Evolutionary conservation across 2,329 filamentous ascomycete genomes (phyloP).

Genomic region (Scedosporium boydii): DNA sequence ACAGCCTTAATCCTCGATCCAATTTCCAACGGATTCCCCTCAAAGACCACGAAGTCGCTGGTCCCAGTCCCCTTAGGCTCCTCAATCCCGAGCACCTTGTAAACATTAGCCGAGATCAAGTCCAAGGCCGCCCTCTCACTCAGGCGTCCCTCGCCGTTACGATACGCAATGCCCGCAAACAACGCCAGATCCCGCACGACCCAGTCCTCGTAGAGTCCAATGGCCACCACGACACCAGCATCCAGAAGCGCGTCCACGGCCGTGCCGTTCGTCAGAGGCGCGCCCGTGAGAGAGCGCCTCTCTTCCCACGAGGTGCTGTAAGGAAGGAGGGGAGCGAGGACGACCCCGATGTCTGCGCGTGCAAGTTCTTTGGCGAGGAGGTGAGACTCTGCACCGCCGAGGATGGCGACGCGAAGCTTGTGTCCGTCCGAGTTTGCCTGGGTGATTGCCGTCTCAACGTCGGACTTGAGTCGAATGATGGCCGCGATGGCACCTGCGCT

Average conservation of each 20-base stretch:
- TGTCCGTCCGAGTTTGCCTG: neutral
- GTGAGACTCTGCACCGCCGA: conserved; percentile 55
- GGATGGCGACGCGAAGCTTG: conserved; percentile 42
- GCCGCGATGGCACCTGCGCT: conserved; percentile 55
- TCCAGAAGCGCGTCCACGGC: conserved; percentile 46
- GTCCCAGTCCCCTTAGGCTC: conserved; percentile 15
- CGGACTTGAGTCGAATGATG: conserved; percentile 46
- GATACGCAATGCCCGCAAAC: conserved; percentile 48
- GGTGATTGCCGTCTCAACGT: conserved; percentile 32
- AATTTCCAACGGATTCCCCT: conserved; percentile 54
- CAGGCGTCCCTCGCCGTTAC: conserved; percentile 41
- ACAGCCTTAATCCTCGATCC: conserved; percentile 46
- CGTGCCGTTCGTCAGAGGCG: conserved; percentile 57
- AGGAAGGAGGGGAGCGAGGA: conserved; percentile 49
- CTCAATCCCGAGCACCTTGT: conserved; percentile 44
- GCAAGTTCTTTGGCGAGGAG: conserved; percentile 50
- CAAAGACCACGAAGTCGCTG: conserved; percentile 50
- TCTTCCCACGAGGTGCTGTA: conserved; percentile 50
- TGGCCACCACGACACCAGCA: conserved; percentile 48
- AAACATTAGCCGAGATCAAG: conserved; percentile 47
- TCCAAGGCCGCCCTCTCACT: conserved; percentile 44
- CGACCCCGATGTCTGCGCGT: conserved; percentile 44
- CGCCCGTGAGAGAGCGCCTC: conserved; percentile 51
- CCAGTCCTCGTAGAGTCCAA: conserved; percentile 55
- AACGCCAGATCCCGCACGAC: conserved; percentile 49